Base-by-base conservation (phyloP, 441 rosid genomes). In the Euphorbia celastroides region DNA sequence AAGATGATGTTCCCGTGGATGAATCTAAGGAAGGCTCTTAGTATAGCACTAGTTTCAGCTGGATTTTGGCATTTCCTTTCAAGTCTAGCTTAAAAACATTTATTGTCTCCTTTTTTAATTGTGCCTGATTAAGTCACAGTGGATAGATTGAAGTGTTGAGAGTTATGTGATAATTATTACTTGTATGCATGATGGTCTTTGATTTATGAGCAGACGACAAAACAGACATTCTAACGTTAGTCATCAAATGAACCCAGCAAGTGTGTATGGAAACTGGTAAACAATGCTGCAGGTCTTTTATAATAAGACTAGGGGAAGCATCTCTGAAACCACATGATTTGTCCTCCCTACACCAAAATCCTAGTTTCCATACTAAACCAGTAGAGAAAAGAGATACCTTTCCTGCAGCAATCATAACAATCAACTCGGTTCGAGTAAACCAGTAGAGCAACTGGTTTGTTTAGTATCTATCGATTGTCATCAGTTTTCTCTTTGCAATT, bases 1-100 rank as follows among this genome's bases (percentile, higher is more conserved):
- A 93, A 71, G 99, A 91, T 68, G 96, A 91, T 64, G 74, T 88
- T 62, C 96, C 97, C 0, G 92, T 75, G 57, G 97, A 91, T 72
- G 97, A 89, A 78, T 70, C 93, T 25, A 46, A 79, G 1, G 86
- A 89, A 79, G 79, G 27, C 59, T 59, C 72, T 48, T 75, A 67
- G 68, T 61, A 44, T 42, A 31, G 42, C 30, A 34, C 5, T 34
- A 34, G 38, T 42, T 42, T 42, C 48, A 13, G 48, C 14, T 63
- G 16, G 42, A 44, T 59, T 57, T 25, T 54, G 57, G 60, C 14
- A 3, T 34, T 27, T 54, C 61, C 14, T 44, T 7, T 14, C 31
- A 10, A 16, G 60, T 20, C 14, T 50, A 17, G 51, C 20, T 25
- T 60, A 41, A 26, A 32, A 26, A 26, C 30, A 25, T 22, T 36